Evolutionary conservation across 371 early-diverging fungal genomes (phyloP).

Genomic region (Fennellomyces sp.): DNA sequence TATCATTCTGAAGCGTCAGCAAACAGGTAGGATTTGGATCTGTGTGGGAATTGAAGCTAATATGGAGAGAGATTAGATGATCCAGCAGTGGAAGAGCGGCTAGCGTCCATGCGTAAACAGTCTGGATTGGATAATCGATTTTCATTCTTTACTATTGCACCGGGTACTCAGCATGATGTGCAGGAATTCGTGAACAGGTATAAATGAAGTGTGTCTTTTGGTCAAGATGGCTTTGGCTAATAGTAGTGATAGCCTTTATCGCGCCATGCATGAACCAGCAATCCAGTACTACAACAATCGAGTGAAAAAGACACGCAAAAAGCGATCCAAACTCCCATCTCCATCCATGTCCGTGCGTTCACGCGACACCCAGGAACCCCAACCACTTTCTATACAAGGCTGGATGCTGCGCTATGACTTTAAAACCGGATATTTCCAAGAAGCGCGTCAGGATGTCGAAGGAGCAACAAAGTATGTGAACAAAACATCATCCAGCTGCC

Average conservation of each 20-base stretch:
- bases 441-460: constrained; percentile 80
- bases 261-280: constrained; percentile 68
- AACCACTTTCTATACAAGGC: constrained; percentile 60
- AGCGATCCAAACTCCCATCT: constrained; percentile 64
- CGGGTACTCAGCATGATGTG: constrained; percentile 51
- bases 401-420: constrained; percentile 87
- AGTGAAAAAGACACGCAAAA: constrained; percentile 73
- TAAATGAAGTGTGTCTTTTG: constrained; percentile 21
- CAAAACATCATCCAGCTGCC: background rate
- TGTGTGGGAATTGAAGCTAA: too few species aligned
- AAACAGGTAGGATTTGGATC: constrained; percentile 49
- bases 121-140: constrained; percentile 66
- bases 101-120: constrained; percentile 62
- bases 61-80: constrained; percentile 46
- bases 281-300: constrained; percentile 75
- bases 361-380: constrained; percentile 37
- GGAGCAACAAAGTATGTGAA: constrained; percentile 62
- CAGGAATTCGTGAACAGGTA: constrained; percentile 72
- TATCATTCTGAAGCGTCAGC: constrained; percentile 58
- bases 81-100: constrained; percentile 66
- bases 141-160: constrained; percentile 67
- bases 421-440: constrained; percentile 78
- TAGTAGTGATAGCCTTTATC: constrained; percentile 54
- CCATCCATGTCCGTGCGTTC: constrained; percentile 38
- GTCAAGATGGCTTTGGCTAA: background rate